Conservation (phyloP, 257 asterid species). For the Coffea eugenioides region DNA sequence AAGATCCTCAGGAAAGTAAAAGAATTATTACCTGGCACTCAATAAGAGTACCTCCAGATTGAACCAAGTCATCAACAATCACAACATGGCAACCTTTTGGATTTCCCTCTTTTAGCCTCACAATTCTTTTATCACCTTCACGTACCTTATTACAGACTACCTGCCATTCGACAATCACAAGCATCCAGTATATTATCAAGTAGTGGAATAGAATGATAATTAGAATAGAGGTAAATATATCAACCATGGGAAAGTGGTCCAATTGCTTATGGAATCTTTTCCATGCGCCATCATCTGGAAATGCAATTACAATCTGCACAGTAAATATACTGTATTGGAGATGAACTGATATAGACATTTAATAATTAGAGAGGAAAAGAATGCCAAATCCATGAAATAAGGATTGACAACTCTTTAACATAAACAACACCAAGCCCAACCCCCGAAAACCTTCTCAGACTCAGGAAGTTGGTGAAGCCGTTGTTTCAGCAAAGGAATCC, state of each 20-base stretch:
- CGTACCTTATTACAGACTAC: slow-evolving; percentile 95
- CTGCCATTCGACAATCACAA: slow-evolving; percentile 32
- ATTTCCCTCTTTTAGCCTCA: slow-evolving; percentile 90
- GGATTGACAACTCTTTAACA: neutral
- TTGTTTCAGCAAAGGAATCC: slow-evolving; percentile 83
- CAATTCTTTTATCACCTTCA: slow-evolving; percentile 92
- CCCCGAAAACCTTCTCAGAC: slow-evolving; percentile 55
- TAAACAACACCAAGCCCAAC: slow-evolving; percentile 5
- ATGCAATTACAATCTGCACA: slow-evolving; percentile 83
- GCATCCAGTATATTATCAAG: slow-evolving; percentile 10
- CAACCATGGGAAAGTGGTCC: slow-evolving; percentile 73
- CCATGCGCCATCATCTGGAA: slow-evolving; percentile 99
- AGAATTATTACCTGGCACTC: slow-evolving; percentile 76
- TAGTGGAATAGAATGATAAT: slow-evolving; percentile 1
- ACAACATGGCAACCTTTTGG: slow-evolving; percentile 91
- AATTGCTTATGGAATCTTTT: slow-evolving; percentile 88
- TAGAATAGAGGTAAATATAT: slow-evolving; percentile 13
- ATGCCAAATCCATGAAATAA: neutral
- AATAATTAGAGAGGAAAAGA: neutral
- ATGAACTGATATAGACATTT: neutral
- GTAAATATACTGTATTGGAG: slow-evolving; percentile 6
- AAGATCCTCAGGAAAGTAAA: slow-evolving; percentile 10
- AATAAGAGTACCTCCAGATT: slow-evolving; percentile 92
- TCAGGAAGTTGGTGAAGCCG: slow-evolving; percentile 73
- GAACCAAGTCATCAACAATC: slow-evolving; percentile 94